Evolutionary conservation across 2,329 filamentous ascomycete species (phyloP).

Genomic region (Akanthomyces dipterigenus): DNA sequence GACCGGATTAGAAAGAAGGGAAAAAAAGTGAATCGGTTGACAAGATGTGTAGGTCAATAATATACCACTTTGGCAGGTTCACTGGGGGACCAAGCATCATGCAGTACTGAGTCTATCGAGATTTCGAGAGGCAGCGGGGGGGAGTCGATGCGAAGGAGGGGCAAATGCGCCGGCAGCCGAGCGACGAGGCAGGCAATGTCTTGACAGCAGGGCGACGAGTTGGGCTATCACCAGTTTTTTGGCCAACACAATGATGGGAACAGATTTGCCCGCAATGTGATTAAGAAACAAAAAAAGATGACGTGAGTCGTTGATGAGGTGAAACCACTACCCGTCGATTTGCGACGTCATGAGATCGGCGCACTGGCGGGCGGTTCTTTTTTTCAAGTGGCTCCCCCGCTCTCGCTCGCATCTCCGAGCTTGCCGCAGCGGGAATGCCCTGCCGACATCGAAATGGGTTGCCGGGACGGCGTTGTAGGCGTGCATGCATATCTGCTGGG

Average conservation of each 20-base stretch:
- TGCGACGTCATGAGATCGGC: neutral
- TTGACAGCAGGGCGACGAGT: neutral
- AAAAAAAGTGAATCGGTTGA: neutral
- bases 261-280: neutral
- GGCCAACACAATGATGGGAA: neutral
- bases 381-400: neutral
- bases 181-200: neutral
- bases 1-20: neutral
- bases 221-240: neutral
- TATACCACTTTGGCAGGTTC: constrained; percentile 54
- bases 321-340: neutral
- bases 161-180: neutral
- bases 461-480: too few relatives aligned
- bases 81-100: constrained; percentile 44
- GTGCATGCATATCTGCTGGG: neutral
- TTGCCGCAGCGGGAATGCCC: neutral
- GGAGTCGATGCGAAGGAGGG: neutral
- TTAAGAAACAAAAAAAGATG: neutral
- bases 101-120: neutral
- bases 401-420: neutral
- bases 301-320: neutral
- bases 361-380: neutral
- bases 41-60: neutral
- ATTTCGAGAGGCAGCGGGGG: neutral
- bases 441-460: neutral